Evolutionary conservation across 1,284 basidiomycete species (phyloP), one percentile per base, ranked within the genome.

Genomic region (Rhodofomes roseus): DNA sequence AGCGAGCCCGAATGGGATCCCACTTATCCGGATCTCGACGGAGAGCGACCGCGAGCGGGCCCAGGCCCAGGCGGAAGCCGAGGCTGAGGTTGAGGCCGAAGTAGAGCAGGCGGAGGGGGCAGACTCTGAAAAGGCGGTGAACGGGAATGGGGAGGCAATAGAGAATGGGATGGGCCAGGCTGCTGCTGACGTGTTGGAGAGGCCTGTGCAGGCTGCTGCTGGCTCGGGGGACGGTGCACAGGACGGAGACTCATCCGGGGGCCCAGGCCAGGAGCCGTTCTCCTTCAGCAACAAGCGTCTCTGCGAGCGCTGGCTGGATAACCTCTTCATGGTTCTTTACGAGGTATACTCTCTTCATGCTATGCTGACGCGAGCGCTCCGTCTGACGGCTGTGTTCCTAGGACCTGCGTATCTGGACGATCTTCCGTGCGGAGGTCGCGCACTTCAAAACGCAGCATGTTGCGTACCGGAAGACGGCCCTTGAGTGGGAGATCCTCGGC

Each of bases 361-460:
- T 40, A 18, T n/a, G 8, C 36, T 40, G 3, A 22, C 16, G 31
- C 16, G 31, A 34, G n/a, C 14, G n/a, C 59, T 51, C 18, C 22
- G 27, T 20, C 29, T 48, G 55, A 43, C 40, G 57, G 44, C 18
- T 36, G 4, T n/a, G 50, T n/a, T n/a, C n/a, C 27, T 62, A 96
- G 90, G 96, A 99, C 72, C 79, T 99, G 54, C 88, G 97, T n/a
- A 93, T 99, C 12, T 99, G 96, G 89, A 99, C 97, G 0, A 99
- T 99, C 70, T 99, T 97, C 87, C 87, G 96, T 22, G 96, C 97
- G 3, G 97, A 99, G 72, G 91, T 98, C n/a, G 94, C 95, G 0
- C 96, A 99, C 71, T 99, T 97, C 83, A 97, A 96, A 72, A 95
- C 92, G 0, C 96, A 98, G 71, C 93, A 96, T 66, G 90, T 98